These are phyloP conservation scores for Blastomyces emzantsi DNA, from an alignment of 2,329 filamentous ascomycete genomes.

Conservation along the genomic window DNA sequence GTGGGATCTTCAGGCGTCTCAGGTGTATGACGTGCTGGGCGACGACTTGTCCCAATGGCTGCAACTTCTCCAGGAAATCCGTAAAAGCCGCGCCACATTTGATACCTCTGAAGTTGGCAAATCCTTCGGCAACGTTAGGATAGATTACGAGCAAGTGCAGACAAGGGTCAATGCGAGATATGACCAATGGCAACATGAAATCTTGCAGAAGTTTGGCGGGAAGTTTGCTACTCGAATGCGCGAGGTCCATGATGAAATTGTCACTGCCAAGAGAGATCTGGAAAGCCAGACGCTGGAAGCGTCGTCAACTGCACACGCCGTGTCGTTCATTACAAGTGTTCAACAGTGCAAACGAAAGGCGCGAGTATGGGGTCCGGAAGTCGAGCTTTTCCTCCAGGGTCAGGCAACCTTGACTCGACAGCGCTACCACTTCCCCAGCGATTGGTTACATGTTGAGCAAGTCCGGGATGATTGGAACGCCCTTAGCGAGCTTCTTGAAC, in stretches of 20 bases:
- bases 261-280: constrained; percentile 79
- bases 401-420: constrained; percentile 86
- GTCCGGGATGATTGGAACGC: constrained; percentile 94
- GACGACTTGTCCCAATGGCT: constrained; percentile 90
- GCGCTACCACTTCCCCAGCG: constrained; percentile 82
- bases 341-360: constrained; percentile 94
- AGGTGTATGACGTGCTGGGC: constrained; percentile 85
- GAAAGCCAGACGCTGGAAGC: constrained; percentile 89
- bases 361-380: constrained; percentile 87
- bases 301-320: constrained; percentile 90
- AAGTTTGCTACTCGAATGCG: constrained; percentile 85
- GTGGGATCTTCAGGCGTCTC: constrained; percentile 94
- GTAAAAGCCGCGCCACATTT: constrained; percentile 90
- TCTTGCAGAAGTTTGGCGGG: constrained; percentile 82
- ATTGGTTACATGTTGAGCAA: constrained; percentile 94
- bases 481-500: constrained; percentile 79
- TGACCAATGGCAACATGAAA: constrained; percentile 98
- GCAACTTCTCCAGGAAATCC: constrained; percentile 91
- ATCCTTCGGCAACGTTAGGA: constrained; percentile 85
- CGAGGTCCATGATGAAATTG: constrained; percentile 84
- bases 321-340: constrained; percentile 96
- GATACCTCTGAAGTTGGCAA: constrained; percentile 92
- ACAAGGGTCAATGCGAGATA: constrained; percentile 99
- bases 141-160: constrained; percentile 98
- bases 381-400: constrained; percentile 91